Conservation (phyloP, 495 filamentous ascomycete genomes). For the Hypomontagnella submonticulosa region DNA sequence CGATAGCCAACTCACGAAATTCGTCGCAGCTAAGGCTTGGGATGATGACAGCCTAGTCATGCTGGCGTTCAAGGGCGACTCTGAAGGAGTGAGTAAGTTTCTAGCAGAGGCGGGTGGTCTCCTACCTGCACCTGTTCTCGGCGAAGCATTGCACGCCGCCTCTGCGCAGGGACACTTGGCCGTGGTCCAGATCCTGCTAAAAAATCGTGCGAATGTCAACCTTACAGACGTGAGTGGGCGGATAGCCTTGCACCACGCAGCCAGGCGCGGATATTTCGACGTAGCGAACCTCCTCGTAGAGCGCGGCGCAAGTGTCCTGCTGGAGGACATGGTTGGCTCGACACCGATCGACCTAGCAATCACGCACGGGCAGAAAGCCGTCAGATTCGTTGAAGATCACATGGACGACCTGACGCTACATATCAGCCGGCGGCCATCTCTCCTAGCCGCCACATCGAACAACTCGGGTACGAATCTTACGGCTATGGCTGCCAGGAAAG, state of each 20-base stretch:
- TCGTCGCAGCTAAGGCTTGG: neutral
- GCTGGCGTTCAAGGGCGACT: constrained; percentile 1
- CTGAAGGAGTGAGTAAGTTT: neutral
- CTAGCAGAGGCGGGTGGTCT: neutral
- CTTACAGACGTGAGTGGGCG: neutral
- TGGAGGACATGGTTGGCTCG: neutral
- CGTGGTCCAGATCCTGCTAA: neutral
- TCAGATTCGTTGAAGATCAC: neutral
- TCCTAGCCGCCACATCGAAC: neutral
- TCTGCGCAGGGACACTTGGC: constrained; percentile 5
- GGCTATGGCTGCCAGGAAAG: neutral
- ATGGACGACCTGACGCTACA: neutral
- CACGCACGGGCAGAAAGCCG: neutral
- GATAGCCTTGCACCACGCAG: neutral
- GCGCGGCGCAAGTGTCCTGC: neutral
- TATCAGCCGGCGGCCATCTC: neutral
- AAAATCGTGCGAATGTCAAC: neutral
- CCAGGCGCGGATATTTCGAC: neutral
- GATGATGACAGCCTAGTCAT: constrained; percentile 2
- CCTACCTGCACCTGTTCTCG: neutral
- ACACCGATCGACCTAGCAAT: constrained; percentile 5
- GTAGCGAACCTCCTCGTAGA: constrained; percentile 3
- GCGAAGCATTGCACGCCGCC: constrained; percentile 4
- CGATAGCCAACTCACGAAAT: neutral
- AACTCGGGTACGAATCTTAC: neutral